Evolutionary conservation across 352 stramenopile species (phyloP).

Genomic region (Globisporangium mamillatum): DNA sequence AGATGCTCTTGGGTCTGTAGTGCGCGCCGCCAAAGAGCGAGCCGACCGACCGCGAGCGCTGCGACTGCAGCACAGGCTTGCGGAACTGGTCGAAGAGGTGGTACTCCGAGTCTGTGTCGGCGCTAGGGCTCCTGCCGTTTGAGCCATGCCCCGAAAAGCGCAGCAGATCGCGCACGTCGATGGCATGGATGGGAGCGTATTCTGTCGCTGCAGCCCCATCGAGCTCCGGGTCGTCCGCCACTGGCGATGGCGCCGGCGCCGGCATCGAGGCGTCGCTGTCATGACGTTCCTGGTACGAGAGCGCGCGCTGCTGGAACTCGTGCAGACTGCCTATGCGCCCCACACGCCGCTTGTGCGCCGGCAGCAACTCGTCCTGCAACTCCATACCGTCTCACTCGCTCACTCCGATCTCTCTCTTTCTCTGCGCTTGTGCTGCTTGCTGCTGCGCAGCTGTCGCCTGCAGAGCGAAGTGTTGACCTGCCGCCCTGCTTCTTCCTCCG

Average conservation of each 20-base stretch:
- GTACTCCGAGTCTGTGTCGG: constrained; percentile 35
- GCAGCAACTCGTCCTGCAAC: constrained; percentile 43
- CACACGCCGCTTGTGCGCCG: constrained; percentile 60
- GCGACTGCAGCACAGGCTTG: constrained; percentile 18
- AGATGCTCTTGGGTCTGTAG: constrained; percentile 33
- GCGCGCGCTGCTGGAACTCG: constrained; percentile 81
- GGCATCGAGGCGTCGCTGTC: constrained; percentile 11
- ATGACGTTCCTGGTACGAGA: constrained; percentile 41
- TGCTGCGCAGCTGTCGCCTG: constrained; percentile 1
- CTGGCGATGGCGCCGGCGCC: not conserved
- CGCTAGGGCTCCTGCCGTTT: constrained; percentile 14
- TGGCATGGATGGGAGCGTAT: not conserved
- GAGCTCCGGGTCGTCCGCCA: not conserved
- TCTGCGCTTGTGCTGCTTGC: not conserved
- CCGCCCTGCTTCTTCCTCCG: not conserved
- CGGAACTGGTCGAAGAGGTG: constrained; percentile 17
- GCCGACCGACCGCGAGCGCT: constrained; percentile 42
- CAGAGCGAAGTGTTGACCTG: not conserved
- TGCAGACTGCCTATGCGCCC: constrained; percentile 75
- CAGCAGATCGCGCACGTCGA: constrained; percentile 21
- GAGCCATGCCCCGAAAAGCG: constrained; percentile 14
- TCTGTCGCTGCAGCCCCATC: not conserved
- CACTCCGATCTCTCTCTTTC: not conserved
- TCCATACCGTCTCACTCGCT: not conserved
- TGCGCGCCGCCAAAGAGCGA: constrained; percentile 69